phyloP scores from a whole-genome alignment of 2,329 filamentous ascomycete species.

The Emmonsia crescens region DNA sequence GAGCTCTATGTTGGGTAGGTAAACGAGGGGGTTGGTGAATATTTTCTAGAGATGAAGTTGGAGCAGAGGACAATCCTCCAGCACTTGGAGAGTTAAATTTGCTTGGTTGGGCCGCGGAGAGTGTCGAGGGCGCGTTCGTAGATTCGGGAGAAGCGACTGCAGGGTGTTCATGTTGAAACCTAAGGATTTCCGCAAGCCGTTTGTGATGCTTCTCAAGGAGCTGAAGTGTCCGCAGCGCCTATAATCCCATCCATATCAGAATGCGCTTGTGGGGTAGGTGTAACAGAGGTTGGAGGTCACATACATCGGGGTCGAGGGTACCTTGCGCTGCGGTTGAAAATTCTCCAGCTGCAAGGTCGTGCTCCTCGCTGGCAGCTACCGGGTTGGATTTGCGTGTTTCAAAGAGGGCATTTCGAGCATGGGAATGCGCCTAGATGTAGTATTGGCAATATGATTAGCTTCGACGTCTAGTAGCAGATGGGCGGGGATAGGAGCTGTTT shows the following conservation, averaged over 20 bases:
- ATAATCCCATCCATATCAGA: conserved; percentile 29
- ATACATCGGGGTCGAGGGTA: conserved; percentile 52
- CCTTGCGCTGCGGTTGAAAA: conserved; percentile 70
- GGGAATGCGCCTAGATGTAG: conserved; percentile 61
- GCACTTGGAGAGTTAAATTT: conserved; percentile 15
- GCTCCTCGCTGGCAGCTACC: conserved; percentile 73
- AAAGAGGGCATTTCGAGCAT: conserved; percentile 71
- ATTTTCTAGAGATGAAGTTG: conserved; percentile 20
- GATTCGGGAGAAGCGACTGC: conserved; percentile 12
- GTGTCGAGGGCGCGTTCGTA: conserved; percentile 7
- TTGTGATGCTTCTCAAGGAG: conserved; percentile 83
- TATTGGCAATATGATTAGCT: conserved; percentile 16
- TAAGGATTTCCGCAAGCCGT: conserved; percentile 69
- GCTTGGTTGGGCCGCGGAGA: conserved; percentile 8
- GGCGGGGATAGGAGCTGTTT: conserved; percentile 4
- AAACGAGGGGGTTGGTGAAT: conserved; percentile 31
- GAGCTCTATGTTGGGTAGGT: conserved; percentile 34
- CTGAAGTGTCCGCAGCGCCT: conserved; percentile 73
- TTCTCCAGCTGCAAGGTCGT: conserved; percentile 76
- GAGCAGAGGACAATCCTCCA: conserved; percentile 7
- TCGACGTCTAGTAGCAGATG: neutral
- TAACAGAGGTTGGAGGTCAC: conserved; percentile 3
- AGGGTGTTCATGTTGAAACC: conserved; percentile 51
- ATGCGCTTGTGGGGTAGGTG: neutral
- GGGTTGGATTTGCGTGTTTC: conserved; percentile 59